These are phyloP conservation scores for Coffea canephora DNA, from an alignment of 257 asterid species.

Conservation along the genomic window DNA sequence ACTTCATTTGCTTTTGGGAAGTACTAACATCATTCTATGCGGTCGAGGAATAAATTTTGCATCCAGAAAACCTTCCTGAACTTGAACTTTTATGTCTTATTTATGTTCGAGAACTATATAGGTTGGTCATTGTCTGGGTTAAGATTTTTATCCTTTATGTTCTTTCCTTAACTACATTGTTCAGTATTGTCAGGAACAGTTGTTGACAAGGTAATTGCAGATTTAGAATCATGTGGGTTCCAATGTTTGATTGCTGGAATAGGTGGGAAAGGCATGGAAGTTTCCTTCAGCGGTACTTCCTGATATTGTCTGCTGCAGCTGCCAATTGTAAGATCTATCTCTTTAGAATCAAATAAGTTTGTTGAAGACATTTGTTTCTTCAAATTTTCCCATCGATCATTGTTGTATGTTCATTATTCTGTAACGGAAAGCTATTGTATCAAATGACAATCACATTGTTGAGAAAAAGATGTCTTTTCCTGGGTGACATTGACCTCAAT, in stretches of 20 bases:
- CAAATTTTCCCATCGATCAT: background rate
- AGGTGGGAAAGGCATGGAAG: constrained; percentile 85
- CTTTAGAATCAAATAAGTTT: constrained; percentile 12
- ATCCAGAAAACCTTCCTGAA: background rate
- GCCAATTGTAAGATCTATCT: constrained; percentile 29
- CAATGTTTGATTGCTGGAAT: constrained; percentile 84
- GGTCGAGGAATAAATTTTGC: background rate
- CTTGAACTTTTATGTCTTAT: background rate
- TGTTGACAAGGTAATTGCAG: constrained; percentile 68
- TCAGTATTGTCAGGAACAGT: constrained; percentile 79
- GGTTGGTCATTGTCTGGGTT: too few species aligned
- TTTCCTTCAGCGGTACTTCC: constrained; percentile 57
- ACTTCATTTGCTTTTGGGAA: background rate
- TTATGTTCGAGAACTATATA: background rate
- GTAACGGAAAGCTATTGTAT: too few species aligned
- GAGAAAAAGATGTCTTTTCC: too few species aligned
- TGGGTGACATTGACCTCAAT: too few species aligned
- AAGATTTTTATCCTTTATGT: background rate
- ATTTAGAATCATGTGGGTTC: constrained; percentile 73
- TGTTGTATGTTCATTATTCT: constrained; percentile 1
- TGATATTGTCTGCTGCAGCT: constrained; percentile 24
- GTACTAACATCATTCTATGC: background rate
- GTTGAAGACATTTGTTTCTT: constrained; percentile 6
- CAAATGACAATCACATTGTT: too few species aligned
- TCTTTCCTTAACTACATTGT: constrained; percentile 45